Percentiles rank a stretch among this genome's conserved stretches.
Conservation (phyloP, 306 rosid genomes). For the Senna tora region DNA sequence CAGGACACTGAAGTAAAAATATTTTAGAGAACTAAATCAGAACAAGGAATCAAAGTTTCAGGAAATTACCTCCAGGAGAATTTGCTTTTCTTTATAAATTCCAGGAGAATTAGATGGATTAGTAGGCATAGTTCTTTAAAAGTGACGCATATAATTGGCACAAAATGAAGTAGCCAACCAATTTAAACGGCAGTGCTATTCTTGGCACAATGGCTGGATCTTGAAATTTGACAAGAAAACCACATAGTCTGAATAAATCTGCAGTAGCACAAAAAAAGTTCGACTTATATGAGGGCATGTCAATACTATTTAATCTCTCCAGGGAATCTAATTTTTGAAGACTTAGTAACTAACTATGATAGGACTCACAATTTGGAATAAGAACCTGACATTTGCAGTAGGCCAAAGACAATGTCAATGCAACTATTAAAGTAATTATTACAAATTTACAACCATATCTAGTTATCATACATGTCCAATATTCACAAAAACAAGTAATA, state of each 20-base stretch:
- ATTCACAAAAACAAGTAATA: neutral
- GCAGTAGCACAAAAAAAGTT: neutral
- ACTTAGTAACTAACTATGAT: conserved; percentile 4
- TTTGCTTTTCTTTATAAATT: conserved; percentile 50
- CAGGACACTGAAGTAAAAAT: neutral
- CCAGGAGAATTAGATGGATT: conserved; percentile 39
- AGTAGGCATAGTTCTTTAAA: conserved; percentile 52
- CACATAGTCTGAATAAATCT: conserved; percentile 5
- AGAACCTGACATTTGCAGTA: neutral
- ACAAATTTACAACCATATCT: neutral
- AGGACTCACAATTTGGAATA: neutral
- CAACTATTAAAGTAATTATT: conserved; percentile 8
- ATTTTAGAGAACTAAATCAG: neutral
- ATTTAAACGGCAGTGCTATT: conserved; percentile 27
- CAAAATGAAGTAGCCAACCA: conserved; percentile 27
- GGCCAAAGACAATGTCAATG: conserved; percentile 1
- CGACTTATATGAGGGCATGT: neutral
- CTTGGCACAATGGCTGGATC: conserved; percentile 18
- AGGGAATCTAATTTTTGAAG: neutral
- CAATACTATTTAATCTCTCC: neutral
- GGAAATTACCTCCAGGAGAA: conserved; percentile 60
- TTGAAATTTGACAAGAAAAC: neutral
- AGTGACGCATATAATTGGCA: conserved; percentile 35
- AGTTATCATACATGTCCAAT: neutral
- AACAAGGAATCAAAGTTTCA: conserved; percentile 34